These are phyloP conservation scores for Peziza echinospora DNA, from an alignment of 495 filamentous ascomycete species.

Conservation along the genomic window DNA sequence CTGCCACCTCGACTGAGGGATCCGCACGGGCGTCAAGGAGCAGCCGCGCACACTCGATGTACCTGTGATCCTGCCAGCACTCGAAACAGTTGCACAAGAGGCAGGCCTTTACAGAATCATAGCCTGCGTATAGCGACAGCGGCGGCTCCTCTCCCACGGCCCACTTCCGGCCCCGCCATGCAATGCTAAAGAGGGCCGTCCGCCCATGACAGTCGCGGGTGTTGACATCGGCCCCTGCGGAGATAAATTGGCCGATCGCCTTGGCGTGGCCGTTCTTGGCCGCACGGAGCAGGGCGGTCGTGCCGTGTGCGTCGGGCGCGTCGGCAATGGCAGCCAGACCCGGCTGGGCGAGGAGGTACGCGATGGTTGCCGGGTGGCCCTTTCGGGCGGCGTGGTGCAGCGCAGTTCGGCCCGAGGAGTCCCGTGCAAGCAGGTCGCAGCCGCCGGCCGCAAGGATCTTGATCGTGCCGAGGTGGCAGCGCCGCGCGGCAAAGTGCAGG, in stretches of 20 bases:
- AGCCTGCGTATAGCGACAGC: too few species aligned
- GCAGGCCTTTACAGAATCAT: too few species aligned
- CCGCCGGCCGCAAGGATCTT: neutral
- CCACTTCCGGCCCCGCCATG: neutral
- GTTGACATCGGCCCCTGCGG: neutral
- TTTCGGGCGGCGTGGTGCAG: neutral
- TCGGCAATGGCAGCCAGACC: neutral
- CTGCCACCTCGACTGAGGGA: too few species aligned
- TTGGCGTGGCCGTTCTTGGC: neutral
- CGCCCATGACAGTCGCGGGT: neutral
- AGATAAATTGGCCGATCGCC: neutral
- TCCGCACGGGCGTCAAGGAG: too few species aligned
- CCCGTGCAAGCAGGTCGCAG: neutral
- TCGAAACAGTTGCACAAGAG: too few species aligned
- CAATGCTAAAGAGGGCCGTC: neutral
- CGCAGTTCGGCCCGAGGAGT: neutral
- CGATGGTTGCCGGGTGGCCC: neutral
- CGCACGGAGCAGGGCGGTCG: neutral
- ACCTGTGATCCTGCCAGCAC: too few species aligned
- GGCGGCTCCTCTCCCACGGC: neutral
- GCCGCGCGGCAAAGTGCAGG: neutral
- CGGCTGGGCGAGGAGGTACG: neutral
- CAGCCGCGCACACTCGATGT: too few species aligned
- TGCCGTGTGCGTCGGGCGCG: neutral
- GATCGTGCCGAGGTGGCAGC: neutral